A percentile compares a stretch with the other conserved stretches of the same genome.
phyloP scores from a whole-genome alignment of 2,329 filamentous ascomycete genomes.

The Aspergillus ruber region DNA sequence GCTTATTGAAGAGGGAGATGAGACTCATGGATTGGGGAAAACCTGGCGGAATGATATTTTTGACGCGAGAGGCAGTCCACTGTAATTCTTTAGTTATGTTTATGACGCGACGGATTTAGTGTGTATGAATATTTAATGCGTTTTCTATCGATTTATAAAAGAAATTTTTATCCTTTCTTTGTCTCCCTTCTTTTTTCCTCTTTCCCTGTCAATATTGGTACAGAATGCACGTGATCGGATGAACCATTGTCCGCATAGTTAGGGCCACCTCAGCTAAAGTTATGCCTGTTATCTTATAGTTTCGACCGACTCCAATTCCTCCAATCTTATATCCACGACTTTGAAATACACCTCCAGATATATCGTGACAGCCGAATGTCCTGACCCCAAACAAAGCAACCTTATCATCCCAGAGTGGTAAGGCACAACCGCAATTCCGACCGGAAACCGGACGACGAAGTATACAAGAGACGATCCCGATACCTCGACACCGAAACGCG shows the following conservation, averaged over 20 bases:
- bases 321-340: no score
- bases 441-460: no score
- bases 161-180: no score
- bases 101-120: no score
- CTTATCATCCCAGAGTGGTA: no score
- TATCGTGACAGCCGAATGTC: no score
- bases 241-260: slow-evolving; percentile 7
- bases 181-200: not conserved
- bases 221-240: not conserved
- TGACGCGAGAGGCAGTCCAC: slow-evolving; percentile 33
- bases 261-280: slow-evolving; percentile 19
- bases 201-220: not conserved
- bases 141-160: not conserved
- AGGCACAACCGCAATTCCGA: no score
- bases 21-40: slow-evolving; percentile 45
- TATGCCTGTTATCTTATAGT: not conserved
- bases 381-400: no score
- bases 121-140: not conserved
- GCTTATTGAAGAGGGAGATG: slow-evolving; percentile 63
- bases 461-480: not conserved
- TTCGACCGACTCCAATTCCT: not conserved
- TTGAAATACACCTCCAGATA: no score
- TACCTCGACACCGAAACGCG: not conserved
- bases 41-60: slow-evolving; percentile 86
- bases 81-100: not conserved